Percentiles rank a stretch among this genome's conserved stretches.
Conservation (phyloP, 2,329 filamentous ascomycete species). For the Penicillium sp. region DNA sequence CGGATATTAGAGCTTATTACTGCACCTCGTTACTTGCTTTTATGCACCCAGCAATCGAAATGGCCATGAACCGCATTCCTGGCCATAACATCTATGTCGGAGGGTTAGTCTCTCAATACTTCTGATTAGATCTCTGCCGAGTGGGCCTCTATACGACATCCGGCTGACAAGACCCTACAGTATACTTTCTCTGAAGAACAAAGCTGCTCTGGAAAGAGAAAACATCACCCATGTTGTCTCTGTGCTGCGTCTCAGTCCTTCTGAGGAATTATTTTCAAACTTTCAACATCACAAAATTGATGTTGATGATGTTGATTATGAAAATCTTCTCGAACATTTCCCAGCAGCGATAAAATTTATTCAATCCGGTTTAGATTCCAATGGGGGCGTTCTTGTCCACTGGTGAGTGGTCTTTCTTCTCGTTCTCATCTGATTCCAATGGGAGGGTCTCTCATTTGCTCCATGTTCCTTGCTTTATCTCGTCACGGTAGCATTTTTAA, state of each 20-base stretch:
- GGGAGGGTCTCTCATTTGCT: conserved; percentile 51
- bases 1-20: background rate
- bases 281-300: conserved; percentile 78
- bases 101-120: conserved; percentile 56
- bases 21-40: background rate
- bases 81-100: conserved; percentile 75
- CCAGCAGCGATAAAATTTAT: conserved; percentile 83
- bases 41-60: conserved; percentile 11
- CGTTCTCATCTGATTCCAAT: conserved; percentile 59
- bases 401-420: conserved; percentile 74
- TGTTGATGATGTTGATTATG: conserved; percentile 83
- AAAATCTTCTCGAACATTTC: conserved; percentile 84
- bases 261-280: conserved; percentile 62
- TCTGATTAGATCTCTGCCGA: conserved; percentile 46
- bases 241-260: conserved; percentile 66
- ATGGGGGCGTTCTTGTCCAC: conserved; percentile 72
- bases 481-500: background rate
- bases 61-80: conserved; percentile 63
- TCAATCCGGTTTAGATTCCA: conserved; percentile 66
- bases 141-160: conserved; percentile 61
- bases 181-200: conserved; percentile 74
- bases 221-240: conserved; percentile 92
- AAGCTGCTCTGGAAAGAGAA: conserved; percentile 66
- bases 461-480: background rate
- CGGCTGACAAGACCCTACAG: conserved; percentile 51